These are phyloP conservation scores for Debaryomycetaceae sp. DNA, from an alignment of 1,139 yeast genomes.

Conservation along the genomic window DNA sequence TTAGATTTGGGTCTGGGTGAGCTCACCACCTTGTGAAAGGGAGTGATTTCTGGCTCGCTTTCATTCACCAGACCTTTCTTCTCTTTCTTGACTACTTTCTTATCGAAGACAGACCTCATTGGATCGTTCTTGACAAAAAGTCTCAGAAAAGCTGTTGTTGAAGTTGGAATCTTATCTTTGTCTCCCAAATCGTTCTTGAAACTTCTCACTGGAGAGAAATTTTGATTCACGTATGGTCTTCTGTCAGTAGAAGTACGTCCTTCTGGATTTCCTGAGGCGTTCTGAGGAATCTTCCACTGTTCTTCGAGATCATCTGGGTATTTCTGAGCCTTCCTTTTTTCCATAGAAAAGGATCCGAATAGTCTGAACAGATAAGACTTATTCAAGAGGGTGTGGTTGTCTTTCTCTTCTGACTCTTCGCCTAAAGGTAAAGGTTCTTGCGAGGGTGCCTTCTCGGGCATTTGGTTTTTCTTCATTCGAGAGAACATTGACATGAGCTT, in stretches of 20 bases:
- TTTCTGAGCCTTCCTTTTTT: not conserved
- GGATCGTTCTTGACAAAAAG: not conserved
- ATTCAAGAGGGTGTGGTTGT: not conserved
- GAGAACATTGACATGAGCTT: not conserved
- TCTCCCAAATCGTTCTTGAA: slow-evolving; percentile 2
- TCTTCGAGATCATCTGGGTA: not conserved
- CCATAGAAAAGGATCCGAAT: not conserved
- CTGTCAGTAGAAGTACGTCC: not conserved
- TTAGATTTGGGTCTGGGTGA: not conserved
- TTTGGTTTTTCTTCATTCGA: not conserved
- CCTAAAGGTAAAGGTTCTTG: not conserved
- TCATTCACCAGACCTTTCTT: not conserved
- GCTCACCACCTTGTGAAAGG: not conserved
- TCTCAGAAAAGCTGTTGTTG: slow-evolving; percentile 1
- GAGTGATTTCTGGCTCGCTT: not conserved
- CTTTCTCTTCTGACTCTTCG: not conserved
- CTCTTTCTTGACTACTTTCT: not conserved
- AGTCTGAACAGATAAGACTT: not conserved
- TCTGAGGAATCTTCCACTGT: not conserved
- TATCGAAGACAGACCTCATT: not conserved
- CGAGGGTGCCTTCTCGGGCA: not conserved
- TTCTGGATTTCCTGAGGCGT: not conserved
- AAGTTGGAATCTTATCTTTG: slow-evolving; percentile 1
- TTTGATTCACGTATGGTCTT: not conserved
- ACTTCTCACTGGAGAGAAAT: not conserved